Conservation (phyloP, 2,329 filamentous ascomycete genomes). For the Shiraia sp. region DNA sequence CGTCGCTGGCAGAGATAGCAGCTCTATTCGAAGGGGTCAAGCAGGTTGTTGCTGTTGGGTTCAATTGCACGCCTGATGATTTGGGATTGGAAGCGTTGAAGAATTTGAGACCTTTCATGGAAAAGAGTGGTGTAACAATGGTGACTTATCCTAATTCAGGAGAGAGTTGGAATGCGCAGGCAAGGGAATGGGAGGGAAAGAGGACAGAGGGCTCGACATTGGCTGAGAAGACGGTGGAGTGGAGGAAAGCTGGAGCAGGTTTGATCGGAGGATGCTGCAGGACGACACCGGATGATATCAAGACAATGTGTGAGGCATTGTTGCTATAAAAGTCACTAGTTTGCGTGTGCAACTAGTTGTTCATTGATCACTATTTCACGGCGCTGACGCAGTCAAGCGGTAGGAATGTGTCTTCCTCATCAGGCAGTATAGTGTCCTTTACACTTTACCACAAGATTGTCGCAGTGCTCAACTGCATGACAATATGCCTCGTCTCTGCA, state of each 20-base stretch:
- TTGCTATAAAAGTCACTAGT: conserved; percentile 9
- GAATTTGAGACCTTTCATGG: conserved; percentile 33
- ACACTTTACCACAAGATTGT: too few species aligned
- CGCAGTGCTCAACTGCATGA: too few species aligned
- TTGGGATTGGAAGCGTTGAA: conserved; percentile 40
- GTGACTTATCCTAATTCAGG: conserved; percentile 54
- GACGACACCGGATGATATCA: conserved; percentile 49
- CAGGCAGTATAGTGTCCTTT: too few species aligned
- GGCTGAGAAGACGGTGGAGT: conserved; percentile 36
- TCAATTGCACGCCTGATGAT: conserved; percentile 50
- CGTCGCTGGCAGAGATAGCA: conserved; percentile 39
- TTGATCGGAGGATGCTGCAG: conserved; percentile 55
- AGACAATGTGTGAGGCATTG: conserved; percentile 34
- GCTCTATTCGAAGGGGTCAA: conserved; percentile 28
- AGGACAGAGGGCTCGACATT: conserved; percentile 26
- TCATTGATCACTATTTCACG: background rate
- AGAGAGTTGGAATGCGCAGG: conserved; percentile 50
- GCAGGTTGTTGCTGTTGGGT: conserved; percentile 48
- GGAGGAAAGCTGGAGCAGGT: conserved; percentile 44
- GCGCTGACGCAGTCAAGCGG: too few species aligned
- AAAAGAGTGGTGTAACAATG: conserved; percentile 30
- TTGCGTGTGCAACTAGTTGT: conserved; percentile 1
- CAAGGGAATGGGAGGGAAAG: conserved; percentile 41
- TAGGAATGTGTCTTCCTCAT: too few species aligned
- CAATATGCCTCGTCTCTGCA: too few species aligned